Evolutionary conservation across 2,329 filamentous ascomycete genomes (phyloP), one percentile per base, ranked within the genome.

Genomic region (Penicillium brevicompactum): DNA sequence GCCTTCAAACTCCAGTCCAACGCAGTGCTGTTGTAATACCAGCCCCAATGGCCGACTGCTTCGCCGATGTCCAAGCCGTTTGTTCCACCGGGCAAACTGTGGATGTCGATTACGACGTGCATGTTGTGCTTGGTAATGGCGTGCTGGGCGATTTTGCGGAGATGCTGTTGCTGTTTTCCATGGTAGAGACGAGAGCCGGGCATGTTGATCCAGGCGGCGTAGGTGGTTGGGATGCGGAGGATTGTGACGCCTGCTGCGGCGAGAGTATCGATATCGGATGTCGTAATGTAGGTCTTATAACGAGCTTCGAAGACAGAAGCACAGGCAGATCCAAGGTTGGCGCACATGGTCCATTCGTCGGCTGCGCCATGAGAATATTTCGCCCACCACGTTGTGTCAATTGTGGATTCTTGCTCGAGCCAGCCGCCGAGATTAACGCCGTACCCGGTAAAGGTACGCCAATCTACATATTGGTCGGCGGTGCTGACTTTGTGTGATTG

Each of bases 41-140:
- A 69, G 11, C 59, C 62, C 54, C 57, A 67, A 42, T 68, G 59
- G 0, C 64, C 64, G 1, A 45, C 46, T 3, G 62, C 62, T 44
- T 68, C 65, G 30, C 65, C 67, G 18, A 67, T 67, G 22, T 58
- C 55, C 0, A 67, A 55, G 1, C 67, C 65, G n/a, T 68, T 68
- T 0, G 59, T 56, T 5, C 67, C 66, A 5, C 65, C 67, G 1
- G 66, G 66, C 1, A 69, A 57, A 1, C 61, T 67, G 44, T 69
- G 66, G 2, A 68, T 48, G n/a, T 68, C 66, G 21, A 69, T 21
- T 6, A 68, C 51, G 13, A 69, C 56, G 22, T 66, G 67, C 66
- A 68, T 69, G 14, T 46, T 47, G 31, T 69, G 59, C 24, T 52
- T 55, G 2, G 46, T 38, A 38, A 68, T 67, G 1, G 65, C 65